Base-by-base conservation (phyloP, 1,139 yeast species). In the Yamadazyma atlantica region DNA sequence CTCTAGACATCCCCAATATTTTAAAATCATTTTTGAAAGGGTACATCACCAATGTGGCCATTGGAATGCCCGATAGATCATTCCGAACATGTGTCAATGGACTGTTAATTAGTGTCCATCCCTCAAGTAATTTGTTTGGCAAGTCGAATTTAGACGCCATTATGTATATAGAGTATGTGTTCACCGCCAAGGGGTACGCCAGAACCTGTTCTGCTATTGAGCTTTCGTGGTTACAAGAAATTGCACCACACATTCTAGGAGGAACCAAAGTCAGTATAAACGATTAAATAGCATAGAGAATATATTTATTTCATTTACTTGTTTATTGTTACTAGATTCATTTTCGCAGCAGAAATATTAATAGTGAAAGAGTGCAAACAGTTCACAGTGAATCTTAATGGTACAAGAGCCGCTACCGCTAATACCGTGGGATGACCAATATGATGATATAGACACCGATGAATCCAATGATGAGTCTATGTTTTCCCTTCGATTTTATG, bases 161-260 rank as follows among this genome's bases (percentile, higher is more conserved):
- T 40, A 82, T 94, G 92, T 94, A 88, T 66, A 82, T 89, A 37
- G 98, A 94, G 60, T 89, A 87, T 57, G 97, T 94, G 7, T 92
- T 75, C 58, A 94, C 98, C 3, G 78, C 92, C 27, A 88, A 88
- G 58, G 95, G 96, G 1, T 94, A 90, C 53, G 98, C 96, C 1
- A 73, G 98, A 51, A 83, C 73, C 44, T 96, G 92, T 27, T 82
- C 92, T 33, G 81, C 86, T n/a, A 74, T 94, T 28, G 87, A 88
- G 54, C 64, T 87, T 38, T 77, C 79, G 13, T 92, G 98, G 98
- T 62, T 94, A 33, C 92, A 84, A 53, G 94, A 86, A 48, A 72
- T 83, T 2, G 89, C 94, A 0, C 92, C 92, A 0, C 86, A 82
- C 45, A 56, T 80, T 14, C 60, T 81, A 30, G 81, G 82, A 12